Conservation (phyloP, 2,329 filamentous ascomycete genomes). For the Neonectria ditissima region DNA sequence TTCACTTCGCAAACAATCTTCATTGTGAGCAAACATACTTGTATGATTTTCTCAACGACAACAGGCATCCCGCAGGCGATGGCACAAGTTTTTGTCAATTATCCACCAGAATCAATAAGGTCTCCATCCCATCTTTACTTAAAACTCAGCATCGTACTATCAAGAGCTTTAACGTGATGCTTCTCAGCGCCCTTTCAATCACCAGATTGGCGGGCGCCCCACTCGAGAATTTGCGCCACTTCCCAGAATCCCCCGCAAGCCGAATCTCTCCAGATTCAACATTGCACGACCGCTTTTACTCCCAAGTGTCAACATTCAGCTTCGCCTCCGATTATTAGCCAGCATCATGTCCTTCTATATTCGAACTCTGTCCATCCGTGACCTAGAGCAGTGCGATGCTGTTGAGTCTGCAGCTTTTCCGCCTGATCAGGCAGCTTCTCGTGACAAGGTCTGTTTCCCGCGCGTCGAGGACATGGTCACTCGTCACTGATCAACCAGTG, state of each 20-base stretch:
- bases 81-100: no score
- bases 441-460: slow-evolving; percentile 41
- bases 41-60: no score
- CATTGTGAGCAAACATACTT: no score
- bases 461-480: no score
- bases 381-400: slow-evolving; percentile 39
- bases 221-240: neutral
- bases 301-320: neutral
- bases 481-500: no score
- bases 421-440: slow-evolving; percentile 45
- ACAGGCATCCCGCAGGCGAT: no score
- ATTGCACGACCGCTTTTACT: neutral
- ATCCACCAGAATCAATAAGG: no score
- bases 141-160: neutral
- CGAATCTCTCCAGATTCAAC: neutral
- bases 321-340: neutral
- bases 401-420: slow-evolving; percentile 48
- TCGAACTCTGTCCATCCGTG: slow-evolving; percentile 36
- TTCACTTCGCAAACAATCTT: no score
- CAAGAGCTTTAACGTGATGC: neutral
- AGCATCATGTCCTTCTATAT: slow-evolving; percentile 41
- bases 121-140: no score
- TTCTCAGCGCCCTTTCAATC: neutral
- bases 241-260: slow-evolving; percentile 9
- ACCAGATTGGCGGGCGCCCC: neutral